phyloP scores from a whole-genome alignment of 2,329 filamentous ascomycete genomes.

The Daldinia eschscholtzii region DNA sequence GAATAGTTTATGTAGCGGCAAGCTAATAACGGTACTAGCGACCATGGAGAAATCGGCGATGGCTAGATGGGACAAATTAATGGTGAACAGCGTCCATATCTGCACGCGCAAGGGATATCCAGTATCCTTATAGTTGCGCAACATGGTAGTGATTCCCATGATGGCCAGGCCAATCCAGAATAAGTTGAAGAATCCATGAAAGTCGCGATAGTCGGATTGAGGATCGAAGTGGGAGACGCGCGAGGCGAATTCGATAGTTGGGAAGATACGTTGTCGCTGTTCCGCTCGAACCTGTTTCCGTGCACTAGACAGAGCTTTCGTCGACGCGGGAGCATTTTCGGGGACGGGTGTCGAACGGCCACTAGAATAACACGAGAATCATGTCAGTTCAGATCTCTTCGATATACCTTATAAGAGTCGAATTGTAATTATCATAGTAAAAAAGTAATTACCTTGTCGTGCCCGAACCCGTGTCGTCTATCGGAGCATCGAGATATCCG shows the following conservation, averaged over 20 bases:
- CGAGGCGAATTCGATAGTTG: slow-evolving; percentile 89
- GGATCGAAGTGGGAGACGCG: slow-evolving; percentile 97
- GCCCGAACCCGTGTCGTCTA: slow-evolving; percentile 57
- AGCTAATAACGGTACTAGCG: slow-evolving; percentile 74
- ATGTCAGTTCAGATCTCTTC: neutral
- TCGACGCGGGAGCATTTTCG: slow-evolving; percentile 91
- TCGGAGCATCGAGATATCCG: slow-evolving; percentile 53
- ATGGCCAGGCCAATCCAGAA: slow-evolving; percentile 98
- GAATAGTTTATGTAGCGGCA: slow-evolving; percentile 80
- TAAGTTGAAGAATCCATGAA: slow-evolving; percentile 96
- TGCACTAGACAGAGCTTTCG: slow-evolving; percentile 85
- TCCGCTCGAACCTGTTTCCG: slow-evolving; percentile 86
- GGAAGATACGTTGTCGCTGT: slow-evolving; percentile 87
- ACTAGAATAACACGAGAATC: slow-evolving; percentile 60
- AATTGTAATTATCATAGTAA: neutral
- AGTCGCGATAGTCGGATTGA: slow-evolving; percentile 90
- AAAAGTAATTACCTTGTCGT: slow-evolving; percentile 58
- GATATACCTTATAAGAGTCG: neutral
- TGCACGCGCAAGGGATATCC: slow-evolving; percentile 86
- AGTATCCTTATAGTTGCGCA: slow-evolving; percentile 94
- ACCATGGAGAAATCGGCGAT: slow-evolving; percentile 90
- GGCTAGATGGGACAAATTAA: slow-evolving; percentile 89
- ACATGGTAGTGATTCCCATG: slow-evolving; percentile 94
- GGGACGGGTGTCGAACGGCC: slow-evolving; percentile 86
- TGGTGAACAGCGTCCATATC: slow-evolving; percentile 89